Percentiles rank a stretch among this genome's conserved stretches.
phyloP scores from a whole-genome alignment of 192 early-diverging fungal genomes.

The Spizellomyces sp. region DNA sequence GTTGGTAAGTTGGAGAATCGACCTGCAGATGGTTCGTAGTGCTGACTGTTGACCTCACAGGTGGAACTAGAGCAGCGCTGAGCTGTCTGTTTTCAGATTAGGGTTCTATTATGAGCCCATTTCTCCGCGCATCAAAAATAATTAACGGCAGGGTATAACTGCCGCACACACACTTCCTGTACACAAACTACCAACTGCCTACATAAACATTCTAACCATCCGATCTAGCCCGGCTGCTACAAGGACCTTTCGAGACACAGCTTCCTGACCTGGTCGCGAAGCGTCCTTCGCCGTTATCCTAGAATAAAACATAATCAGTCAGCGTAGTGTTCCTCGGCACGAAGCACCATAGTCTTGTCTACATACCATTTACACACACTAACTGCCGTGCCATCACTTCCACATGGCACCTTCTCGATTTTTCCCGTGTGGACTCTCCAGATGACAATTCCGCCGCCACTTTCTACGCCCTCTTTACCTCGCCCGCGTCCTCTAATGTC shows the following conservation, averaged over 20 bases:
- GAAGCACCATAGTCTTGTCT: neutral
- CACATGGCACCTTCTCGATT: constrained; percentile 42
- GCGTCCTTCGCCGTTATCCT: constrained; percentile 24
- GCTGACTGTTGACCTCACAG: neutral
- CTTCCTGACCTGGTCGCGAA: neutral
- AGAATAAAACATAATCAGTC: neutral
- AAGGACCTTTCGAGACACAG: constrained; percentile 25
- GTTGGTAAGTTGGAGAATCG: constrained; percentile 48
- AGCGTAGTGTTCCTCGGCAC: neutral
- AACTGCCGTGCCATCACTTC: constrained; percentile 17
- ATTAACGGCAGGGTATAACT: no score
- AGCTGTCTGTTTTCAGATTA: neutral
- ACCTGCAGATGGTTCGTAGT: neutral
- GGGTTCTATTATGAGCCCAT: neutral
- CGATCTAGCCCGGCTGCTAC: constrained; percentile 34
- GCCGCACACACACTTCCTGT: no score
- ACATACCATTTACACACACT: constrained; percentile 44
- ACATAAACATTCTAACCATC: constrained; percentile 33
- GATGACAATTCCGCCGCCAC: constrained; percentile 39
- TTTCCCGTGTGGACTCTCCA: constrained; percentile 57
- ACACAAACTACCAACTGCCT: neutral
- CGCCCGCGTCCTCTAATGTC: constrained; percentile 23
- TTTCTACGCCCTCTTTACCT: neutral
- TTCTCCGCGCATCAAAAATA: no score
- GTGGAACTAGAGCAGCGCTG: constrained; percentile 18